Evolutionary conservation across 441 rosid species (phyloP).

Genomic region (Eruca vesicaria): DNA sequence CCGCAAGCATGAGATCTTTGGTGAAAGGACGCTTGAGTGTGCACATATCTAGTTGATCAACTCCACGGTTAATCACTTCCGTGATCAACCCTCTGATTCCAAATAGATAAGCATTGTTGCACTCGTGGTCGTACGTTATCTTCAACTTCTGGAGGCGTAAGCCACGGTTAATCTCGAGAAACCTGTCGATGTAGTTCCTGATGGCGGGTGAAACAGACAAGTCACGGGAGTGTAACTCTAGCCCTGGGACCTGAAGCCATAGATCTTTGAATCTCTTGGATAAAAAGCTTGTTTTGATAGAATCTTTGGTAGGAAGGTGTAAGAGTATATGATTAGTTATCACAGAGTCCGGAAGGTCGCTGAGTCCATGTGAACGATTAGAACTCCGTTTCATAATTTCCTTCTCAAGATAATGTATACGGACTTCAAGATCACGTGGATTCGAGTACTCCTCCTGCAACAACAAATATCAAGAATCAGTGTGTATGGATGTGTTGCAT

Average conservation of each 20-base stretch:
- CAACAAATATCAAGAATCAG: neutral
- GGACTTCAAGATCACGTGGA: neutral
- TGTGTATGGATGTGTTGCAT: no score
- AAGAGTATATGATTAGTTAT: constrained; percentile 7
- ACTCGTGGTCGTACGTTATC: neutral
- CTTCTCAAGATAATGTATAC: neutral
- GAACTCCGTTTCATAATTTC: no score
- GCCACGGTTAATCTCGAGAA: neutral
- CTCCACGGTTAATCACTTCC: neutral
- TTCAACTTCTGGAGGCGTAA: neutral
- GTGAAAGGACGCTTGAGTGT: neutral
- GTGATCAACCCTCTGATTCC: no score
- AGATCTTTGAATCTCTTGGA: neutral
- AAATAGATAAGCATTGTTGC: neutral
- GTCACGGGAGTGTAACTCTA: neutral
- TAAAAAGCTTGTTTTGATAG: constrained; percentile 1
- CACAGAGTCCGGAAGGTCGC: neutral
- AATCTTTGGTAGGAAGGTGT: constrained; percentile 3
- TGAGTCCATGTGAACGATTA: neutral
- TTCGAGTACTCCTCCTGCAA: constrained; percentile 5
- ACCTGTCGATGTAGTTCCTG: neutral
- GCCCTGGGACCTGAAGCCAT: neutral
- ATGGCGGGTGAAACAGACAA: neutral
- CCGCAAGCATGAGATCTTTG: neutral
- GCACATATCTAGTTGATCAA: neutral